Percentiles rank a stretch among this genome's conserved stretches.
Conservation (phyloP, 1,284 basidiomycete genomes). For the Schizophyllum commune region DNA sequence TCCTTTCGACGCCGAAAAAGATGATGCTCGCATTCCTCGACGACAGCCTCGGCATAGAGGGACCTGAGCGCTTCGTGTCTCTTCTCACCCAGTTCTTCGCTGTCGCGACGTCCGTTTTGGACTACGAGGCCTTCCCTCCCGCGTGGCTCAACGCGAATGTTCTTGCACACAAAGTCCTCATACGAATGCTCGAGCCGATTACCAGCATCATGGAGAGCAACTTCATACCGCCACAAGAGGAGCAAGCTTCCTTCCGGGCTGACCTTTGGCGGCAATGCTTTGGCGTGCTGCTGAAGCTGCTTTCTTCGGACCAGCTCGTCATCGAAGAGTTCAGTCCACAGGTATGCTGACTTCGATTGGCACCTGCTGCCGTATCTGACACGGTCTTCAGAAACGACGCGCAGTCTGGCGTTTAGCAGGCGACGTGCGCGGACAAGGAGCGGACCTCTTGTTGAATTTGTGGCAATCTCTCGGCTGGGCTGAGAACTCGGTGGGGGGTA, state of each 20-base stretch:
- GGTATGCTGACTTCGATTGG: conserved; percentile 32
- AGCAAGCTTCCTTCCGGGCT: conserved; percentile 65
- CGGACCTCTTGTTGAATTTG: conserved; percentile 72
- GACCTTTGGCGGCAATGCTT: conserved; percentile 81
- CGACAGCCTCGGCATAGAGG: conserved; percentile 79
- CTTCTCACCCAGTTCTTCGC: conserved; percentile 78
- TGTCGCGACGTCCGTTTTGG: conserved; percentile 76
- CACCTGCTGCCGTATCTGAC: conserved; percentile 7
- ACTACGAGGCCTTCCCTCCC: conserved; percentile 84
- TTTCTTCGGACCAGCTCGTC: conserved; percentile 86
- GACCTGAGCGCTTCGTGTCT: conserved; percentile 65
- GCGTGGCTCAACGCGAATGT: conserved; percentile 93
- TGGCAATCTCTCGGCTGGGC: conserved; percentile 88
- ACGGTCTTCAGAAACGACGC: conserved; percentile 67
- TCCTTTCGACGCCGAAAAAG: conserved; percentile 73
- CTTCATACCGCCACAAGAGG: conserved; percentile 70
- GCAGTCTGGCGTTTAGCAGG: conserved; percentile 95
- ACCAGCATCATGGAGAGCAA: conserved; percentile 70
- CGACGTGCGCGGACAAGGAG: conserved; percentile 90
- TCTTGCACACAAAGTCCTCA: conserved; percentile 80
- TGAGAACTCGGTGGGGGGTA: conserved; percentile 42
- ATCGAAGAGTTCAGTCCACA: conserved; percentile 94
- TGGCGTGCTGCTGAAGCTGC: conserved; percentile 74
- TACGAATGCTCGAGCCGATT: conserved; percentile 85
- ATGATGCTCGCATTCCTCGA: conserved; percentile 78